Evolutionary conservation across 495 filamentous ascomycete species (phyloP), one percentile per base, ranked within the genome.

Genomic region (Neurospora pannonica): DNA sequence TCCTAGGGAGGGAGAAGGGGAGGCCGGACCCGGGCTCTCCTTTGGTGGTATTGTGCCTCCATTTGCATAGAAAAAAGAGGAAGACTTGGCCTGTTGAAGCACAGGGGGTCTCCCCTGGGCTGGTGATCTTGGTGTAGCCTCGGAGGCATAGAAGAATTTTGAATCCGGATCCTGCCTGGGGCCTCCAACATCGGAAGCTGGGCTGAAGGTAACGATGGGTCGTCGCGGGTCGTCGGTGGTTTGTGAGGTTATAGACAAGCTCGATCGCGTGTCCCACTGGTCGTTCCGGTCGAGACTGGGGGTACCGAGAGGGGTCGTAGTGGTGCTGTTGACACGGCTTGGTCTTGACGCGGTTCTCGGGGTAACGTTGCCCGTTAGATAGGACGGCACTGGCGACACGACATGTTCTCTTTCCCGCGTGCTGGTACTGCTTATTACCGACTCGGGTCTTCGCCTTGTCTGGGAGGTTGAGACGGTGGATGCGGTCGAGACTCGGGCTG

Each of bases 141-240:
- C 91, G 76, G 87, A 89, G 9, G 92, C 92, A 81, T 92, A 91
- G 78, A 95, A 94, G 83, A 95, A 94, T 81, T 90, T 91, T 38
- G 90, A 88, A 5, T 88, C 86, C 0, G 71, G 39, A 37, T 81
- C 73, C 60, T 74, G 75, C n/a, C 78, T 79, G 19, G 80, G 70
- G 24, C 76, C 76, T 3, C 77, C 77, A 38, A 78, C 82, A 24
- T 80, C 79, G 24, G 78, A 71, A n/a, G 76, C 38, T 1, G 84
- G 76, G 54, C 74, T 80, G 34, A 86, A 82, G 39, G 81, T 82
- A 70, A 81, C 78, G 0, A 74, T 70, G 5, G 77, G 77, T 21
- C 77, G 73, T 62, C 70, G 74, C 15, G 40, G 71, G 31, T 85
- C 83, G 17, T 83, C 85, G 1, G 73, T 54, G 15, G 74, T 80